Evolutionary conservation across 2,329 filamentous ascomycete genomes (phyloP), one percentile per base, ranked within the genome.

Genomic region (Fusarium scirpi): DNA sequence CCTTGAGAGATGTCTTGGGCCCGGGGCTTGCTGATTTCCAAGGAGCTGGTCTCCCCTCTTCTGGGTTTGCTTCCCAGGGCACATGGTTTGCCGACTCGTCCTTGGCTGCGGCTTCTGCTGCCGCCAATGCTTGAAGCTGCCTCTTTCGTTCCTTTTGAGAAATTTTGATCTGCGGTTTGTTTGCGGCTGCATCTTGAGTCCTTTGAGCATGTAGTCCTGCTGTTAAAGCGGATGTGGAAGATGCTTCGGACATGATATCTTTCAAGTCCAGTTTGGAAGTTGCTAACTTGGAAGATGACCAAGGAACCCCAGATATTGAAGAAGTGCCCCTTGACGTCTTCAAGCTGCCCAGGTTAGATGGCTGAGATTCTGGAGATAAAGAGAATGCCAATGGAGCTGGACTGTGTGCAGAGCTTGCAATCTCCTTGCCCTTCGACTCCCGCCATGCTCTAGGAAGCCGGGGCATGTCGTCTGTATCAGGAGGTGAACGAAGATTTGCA

Each of bases 141-240:
- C 89, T 92, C 82, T 97, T 98, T 24, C 94, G 90, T 78, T 98
- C 94, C 76, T 96, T 97, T 74, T 98, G 96, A 1, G 94, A 97
- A 71, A 97, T 81, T 77, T 93, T 97, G 1, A 81, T 77, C 18
- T 82, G 81, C 1, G 82, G 74, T 41, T 75, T 79, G 75, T 85
- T 52, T 62, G 76, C 58, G 59, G 74, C 24, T n/a, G 78, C 62
- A 20, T 85, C 82, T 56, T 81, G 84, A 10, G 71, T 77, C 48
- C 79, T 85, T 71, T 88, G 84, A 2, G 85, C 85, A 8, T 84
- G 85, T 13, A 90, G 75, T 7, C 85, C 85, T 6, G 84, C 83
- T 6, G 87, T 88, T 5, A 90, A 77, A 2, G 84, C 85, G 6
- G 87, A 89, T 18, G 82, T 81, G 3, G 84, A 81, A 1, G 84